These are phyloP conservation scores for Daldinia sp. DNA, from an alignment of 2,329 filamentous ascomycete genomes.

Conservation along the genomic window DNA sequence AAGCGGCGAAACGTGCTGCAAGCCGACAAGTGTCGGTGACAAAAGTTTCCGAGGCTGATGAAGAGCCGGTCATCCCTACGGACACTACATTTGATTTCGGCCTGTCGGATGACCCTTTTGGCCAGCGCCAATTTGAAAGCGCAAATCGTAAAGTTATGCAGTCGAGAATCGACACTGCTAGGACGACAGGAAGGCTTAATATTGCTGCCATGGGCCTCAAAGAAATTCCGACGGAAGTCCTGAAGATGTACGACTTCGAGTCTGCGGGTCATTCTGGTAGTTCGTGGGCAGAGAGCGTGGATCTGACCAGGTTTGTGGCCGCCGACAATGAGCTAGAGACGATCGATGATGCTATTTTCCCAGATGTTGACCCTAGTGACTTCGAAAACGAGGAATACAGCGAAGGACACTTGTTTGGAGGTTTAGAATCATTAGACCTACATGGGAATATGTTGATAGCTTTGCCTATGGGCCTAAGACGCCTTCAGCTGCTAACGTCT, in stretches of 20 bases:
- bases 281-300: constrained; percentile 92
- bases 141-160: constrained; percentile 75
- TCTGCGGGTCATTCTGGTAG: constrained; percentile 71
- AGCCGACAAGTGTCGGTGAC: constrained; percentile 52
- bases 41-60: constrained; percentile 43
- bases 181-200: constrained; percentile 84
- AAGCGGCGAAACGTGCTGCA: constrained; percentile 77
- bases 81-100: constrained; percentile 70
- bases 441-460: constrained; percentile 83
- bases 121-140: constrained; percentile 69
- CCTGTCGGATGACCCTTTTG: constrained; percentile 75
- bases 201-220: constrained; percentile 86
- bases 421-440: constrained; percentile 83
- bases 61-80: constrained; percentile 59
- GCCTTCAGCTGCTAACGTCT: constrained; percentile 78
- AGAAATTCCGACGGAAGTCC: constrained; percentile 82
- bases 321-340: constrained; percentile 89
- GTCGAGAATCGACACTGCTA: constrained; percentile 78
- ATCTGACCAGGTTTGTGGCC: constrained; percentile 84
- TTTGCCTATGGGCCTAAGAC: constrained; percentile 80
- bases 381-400: constrained; percentile 74
- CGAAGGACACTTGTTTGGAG: constrained; percentile 81
- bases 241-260: constrained; percentile 90
- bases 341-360: constrained; percentile 81
- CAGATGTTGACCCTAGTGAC: constrained; percentile 72